Conservation (phyloP, 2,329 filamentous ascomycete species). For the Nothopassalora personata region DNA sequence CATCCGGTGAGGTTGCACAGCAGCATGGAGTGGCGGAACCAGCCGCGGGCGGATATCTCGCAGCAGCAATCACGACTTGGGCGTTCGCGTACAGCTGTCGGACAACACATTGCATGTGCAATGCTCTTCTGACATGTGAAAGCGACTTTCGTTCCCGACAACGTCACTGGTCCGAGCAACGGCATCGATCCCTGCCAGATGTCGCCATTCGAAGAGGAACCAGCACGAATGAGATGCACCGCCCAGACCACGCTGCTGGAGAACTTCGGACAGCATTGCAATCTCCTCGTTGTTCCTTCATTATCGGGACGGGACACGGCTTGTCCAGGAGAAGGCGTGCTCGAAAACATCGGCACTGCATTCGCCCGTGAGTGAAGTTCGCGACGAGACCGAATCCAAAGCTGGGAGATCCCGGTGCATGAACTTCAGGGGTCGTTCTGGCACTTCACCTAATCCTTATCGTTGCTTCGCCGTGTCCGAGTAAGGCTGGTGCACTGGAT, state of each 20-base stretch:
- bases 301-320: no score
- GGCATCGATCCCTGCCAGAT: background rate
- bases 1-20: background rate
- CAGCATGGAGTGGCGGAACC: background rate
- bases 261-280: no score
- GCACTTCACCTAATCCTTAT: background rate
- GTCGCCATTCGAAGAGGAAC: background rate
- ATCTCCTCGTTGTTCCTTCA: no score
- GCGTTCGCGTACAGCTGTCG: background rate
- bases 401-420: background rate
- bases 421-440: background rate
- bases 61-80: background rate
- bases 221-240: no score
- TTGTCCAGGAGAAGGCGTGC: no score
- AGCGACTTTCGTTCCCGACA: background rate
- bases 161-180: background rate
- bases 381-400: background rate
- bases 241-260: no score
- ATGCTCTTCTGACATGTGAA: background rate
- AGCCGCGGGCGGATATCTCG: background rate
- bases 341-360: background rate
- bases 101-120: background rate
- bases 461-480: background rate
- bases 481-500: background rate
- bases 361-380: background rate